Evolutionary conservation across 176 grass and related monocot species (phyloP), one percentile per base, ranked within the genome.

Genomic region (Oryza officinalis): DNA sequence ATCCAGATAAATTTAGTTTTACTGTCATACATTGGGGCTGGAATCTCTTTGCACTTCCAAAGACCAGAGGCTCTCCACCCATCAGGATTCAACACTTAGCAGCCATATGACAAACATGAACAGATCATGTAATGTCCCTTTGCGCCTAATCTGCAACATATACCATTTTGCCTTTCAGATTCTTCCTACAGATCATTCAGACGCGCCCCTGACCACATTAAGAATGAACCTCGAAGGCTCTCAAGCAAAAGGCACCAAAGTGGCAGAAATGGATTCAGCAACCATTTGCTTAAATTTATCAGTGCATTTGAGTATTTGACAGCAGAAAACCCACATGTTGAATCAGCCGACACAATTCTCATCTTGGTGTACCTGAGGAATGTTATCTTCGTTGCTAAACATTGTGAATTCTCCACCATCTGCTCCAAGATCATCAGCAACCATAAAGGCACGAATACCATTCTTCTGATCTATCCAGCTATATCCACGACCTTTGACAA

Each of bases 401-500:
- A 74, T 17, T 84, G 60, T 60, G 45, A 26, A 68, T 67, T 89
- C 74, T 72, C 47, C 73, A 76, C 67, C 73, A 74, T 37, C 41
- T 17, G 4, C 79, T 70, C 77, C 63, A 38, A 86, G 81, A 84
- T 94, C 89, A 89, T 94, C 89, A 60, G 77, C 79, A 27, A 93
- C 87, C 91, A 94, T 88, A 68, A 94, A 97, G 12, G 91, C 87
- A 78, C 23, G 79, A 69, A 85, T 75, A 81, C 85, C 91, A 68
- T 83, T 75, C 84, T 85, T 92, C 46, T 92, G 79, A 90, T 97
- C 84, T 35, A 97, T 88, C 92, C 94, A 94, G 74, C 92, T 97
- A 75, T 87, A 90, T 8, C 90, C 94, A 44, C 86, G 86, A 63
- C 83, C 84, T 87, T 97, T 97, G 35, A 86, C 81, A 63, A 97